Percentiles rank a stretch among this genome's conserved stretches.
These are phyloP conservation scores for Puccinia polysora DNA, from an alignment of 1,284 basidiomycete species.

Conservation along the genomic window DNA sequence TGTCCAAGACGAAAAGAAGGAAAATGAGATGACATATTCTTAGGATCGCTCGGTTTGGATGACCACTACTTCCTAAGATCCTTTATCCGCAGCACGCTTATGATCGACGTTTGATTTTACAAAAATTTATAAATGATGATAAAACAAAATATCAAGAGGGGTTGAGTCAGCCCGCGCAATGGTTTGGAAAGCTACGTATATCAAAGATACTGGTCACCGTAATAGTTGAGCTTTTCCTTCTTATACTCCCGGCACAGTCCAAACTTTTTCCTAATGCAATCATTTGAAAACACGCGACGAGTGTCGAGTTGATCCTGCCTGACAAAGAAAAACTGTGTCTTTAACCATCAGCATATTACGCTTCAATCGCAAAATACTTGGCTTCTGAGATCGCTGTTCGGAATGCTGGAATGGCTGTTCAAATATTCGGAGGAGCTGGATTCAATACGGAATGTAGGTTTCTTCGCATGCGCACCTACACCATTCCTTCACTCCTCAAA, in stretches of 20 bases:
- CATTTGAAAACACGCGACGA: too few species aligned
- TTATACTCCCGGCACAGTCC: not conserved
- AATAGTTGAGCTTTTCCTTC: slow-evolving; percentile 54
- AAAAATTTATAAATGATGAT: too few species aligned
- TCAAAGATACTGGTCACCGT: slow-evolving; percentile 57
- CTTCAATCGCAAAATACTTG: slow-evolving; percentile 59
- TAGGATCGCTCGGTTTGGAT: too few species aligned
- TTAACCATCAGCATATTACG: slow-evolving; percentile 55
- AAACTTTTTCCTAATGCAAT: not conserved
- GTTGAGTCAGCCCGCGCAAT: slow-evolving; percentile 57
- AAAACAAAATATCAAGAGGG: slow-evolving; percentile 17
- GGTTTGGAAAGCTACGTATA: slow-evolving; percentile 58
- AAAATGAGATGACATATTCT: not conserved
- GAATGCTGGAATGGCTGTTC: slow-evolving; percentile 58
- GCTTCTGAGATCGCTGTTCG: slow-evolving; percentile 56
- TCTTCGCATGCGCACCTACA: not conserved
- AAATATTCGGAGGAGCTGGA: slow-evolving; percentile 52
- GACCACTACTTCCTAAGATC: too few species aligned
- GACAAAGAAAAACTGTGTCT: too few species aligned
- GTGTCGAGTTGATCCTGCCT: too few species aligned
- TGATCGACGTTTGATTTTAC: too few species aligned
- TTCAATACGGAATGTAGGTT: slow-evolving; percentile 48
- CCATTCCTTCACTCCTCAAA: too few species aligned
- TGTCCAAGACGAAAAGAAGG: not conserved
- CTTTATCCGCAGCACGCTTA: too few species aligned